Base-by-base conservation (phyloP, 2,329 filamentous ascomycete species). In the Keithomyces neogunnii region DNA sequence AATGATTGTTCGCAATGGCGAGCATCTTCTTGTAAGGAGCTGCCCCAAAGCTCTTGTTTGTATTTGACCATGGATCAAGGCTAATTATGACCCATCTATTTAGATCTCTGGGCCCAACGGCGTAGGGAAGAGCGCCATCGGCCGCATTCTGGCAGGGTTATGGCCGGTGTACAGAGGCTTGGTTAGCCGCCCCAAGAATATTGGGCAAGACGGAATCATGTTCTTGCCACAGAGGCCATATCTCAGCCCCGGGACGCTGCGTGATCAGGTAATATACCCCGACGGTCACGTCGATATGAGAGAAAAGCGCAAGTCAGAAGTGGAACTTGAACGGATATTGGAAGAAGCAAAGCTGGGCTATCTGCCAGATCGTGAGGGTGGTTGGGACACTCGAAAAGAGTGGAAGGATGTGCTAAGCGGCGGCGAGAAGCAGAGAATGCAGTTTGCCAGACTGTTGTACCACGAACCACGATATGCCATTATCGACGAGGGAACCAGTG, bases 331-430 rank as follows among this genome's bases (percentile, higher is more conserved):
- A 63, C 76, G 76, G 30, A 81, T 95, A 3, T 78, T 99, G 3
- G 88, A 96, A 51, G 86, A 88, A 48, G 91, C 91, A 0, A 82
- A 82, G 51, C 77, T 99, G 0, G 92, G 90, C 3, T 97, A 99
- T 67, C 78, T 99, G 1, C 88, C 89, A 1, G 84, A 91, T 47
- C 84, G 93, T 13, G 93, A 99, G 73, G 93, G 93, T 39, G 93
- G 93, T 11, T 97, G 90, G 90, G 89, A 99, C 64, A 93, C 89
- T 4, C 81, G 89, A 51, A 97, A 99, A 69, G 91, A 96, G 65
- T 99, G 93, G 93, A 96, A 97, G 71, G 92, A 97, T 60, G 89
- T 99, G 4, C 76, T 99, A n/a, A 92, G 86, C 57, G 93, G 93
- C 39, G 93, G 93, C 10, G 93, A 99, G 76, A 99, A 99, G 73